Evolutionary conservation across 2,329 filamentous ascomycete genomes (phyloP), one percentile per base, ranked within the genome.

Genomic region (Beauveria asiatica): DNA sequence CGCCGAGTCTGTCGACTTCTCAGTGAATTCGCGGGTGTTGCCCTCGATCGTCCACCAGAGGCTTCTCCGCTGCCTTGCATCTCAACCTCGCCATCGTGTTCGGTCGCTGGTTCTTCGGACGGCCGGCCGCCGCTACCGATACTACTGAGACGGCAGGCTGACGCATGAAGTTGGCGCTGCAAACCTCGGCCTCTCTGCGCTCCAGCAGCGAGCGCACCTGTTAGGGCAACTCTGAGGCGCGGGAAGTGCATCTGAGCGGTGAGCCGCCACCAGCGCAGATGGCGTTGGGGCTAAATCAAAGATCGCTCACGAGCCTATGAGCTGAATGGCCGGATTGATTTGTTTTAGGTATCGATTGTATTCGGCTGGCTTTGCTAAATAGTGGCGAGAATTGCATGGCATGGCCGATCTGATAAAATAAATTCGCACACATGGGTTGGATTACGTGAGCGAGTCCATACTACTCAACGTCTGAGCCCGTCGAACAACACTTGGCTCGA

Each of bases 1-100:
- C 56, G 67, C 66, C 9, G 67, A 67, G 53, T 61, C 69, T 1
- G 4, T 25, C 3, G 39, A 60, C 5, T 67, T 37, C 55, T 66
- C 23, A 53, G 59, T 2, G 59, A 63, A 10, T 44, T 48, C 16
- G 60, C 17, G 23, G 50, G 17, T 19, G 56, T 45, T n/a, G 55
- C 49, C 50, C 60, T 55, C 3, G 60, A 62, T 7, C 60, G 60
- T 19, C 60, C 60, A 17, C 60, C 56, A n/a, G 60, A 53, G n/a
- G 45, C 45, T 48, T 62, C 61, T 42, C 56, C 57, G 9, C 25
- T 49, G 30, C 23, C 46, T 41, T 62, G 56, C 21, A 45, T 13
- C 19, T 60, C 61, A 11, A 30, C 30, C 17, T 60, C 55, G 17
- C 55, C 60, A 17, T 55, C 27, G n/a, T 59, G 60, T 30, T 62